These are phyloP conservation scores for Sporothrix humicola DNA, from an alignment of 2,329 filamentous ascomycete genomes.

Conservation along the genomic window DNA sequence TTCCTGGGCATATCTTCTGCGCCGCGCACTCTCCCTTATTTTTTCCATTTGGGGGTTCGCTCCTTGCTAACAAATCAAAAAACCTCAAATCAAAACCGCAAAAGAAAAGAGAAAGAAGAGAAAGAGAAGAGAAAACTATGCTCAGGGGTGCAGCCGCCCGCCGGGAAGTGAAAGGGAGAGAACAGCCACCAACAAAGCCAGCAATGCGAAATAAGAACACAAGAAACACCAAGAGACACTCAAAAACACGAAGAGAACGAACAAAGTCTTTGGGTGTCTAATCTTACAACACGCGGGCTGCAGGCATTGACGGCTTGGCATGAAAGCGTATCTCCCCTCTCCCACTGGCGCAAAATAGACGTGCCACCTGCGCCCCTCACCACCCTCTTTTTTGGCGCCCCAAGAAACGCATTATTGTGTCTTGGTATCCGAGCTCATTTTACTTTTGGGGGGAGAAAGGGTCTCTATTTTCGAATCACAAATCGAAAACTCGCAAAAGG, in stretches of 20 bases:
- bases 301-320: conserved; percentile 20
- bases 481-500: too few species aligned
- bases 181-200: not conserved
- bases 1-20: conserved; percentile 17
- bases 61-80: not conserved
- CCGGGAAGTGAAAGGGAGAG: too few species aligned
- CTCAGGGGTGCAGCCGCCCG: conserved; percentile 11
- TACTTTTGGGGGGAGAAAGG: not conserved
- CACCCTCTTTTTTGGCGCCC: not conserved
- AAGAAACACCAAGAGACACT: not conserved
- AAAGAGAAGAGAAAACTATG: not conserved
- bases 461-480: too few species aligned
- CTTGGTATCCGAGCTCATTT: conserved; percentile 27
- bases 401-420: conserved; percentile 13
- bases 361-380: not conserved
- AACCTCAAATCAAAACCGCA: too few species aligned
- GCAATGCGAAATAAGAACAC: not conserved
- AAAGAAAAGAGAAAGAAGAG: not conserved
- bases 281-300: conserved; percentile 19
- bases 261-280: not conserved
- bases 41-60: not conserved
- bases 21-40: not conserved
- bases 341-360: not conserved
- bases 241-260: too few species aligned
- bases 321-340: conserved; percentile 6